Conservation (phyloP, 148 eudicot species). For the Rhododendron kiyosumense region DNA sequence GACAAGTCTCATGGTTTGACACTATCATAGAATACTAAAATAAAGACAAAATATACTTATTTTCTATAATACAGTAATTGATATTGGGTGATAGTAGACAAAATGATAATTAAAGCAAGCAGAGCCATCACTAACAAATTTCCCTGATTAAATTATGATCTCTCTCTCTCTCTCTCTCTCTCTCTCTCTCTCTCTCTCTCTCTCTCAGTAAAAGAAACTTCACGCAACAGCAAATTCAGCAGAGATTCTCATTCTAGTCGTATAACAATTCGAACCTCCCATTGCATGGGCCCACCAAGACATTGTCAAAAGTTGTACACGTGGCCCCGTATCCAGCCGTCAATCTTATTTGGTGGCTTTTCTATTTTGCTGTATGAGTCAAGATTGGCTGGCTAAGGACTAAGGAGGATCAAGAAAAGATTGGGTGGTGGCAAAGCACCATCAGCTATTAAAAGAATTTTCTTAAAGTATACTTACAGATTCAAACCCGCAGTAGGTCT, state of each 20-base stretch:
- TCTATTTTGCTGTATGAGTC: not conserved
- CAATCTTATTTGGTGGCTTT: not conserved
- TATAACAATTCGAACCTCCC: not conserved
- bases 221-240: not conserved
- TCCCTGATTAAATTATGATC: not conserved
- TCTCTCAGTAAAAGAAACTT: not conserved
- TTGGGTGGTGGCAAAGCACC: not conserved
- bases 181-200: no score
- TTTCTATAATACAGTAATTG: no score
- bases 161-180: no score
- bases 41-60: no score
- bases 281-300: not conserved
- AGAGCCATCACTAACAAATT: not conserved
- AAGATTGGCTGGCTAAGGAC: not conserved
- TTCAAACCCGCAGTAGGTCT: not conserved
- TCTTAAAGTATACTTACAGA: not conserved
- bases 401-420: no score
- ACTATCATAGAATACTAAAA: not conserved
- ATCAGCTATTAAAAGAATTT: not conserved
- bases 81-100: not conserved
- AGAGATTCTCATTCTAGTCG: not conserved
- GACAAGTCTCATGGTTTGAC: not conserved
- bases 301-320: not conserved
- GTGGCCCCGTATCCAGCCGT: not conserved
- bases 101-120: not conserved